These are phyloP conservation scores for Leishmania amazonensis DNA, from an alignment of 208 protist species.

Conservation along the genomic window DNA sequence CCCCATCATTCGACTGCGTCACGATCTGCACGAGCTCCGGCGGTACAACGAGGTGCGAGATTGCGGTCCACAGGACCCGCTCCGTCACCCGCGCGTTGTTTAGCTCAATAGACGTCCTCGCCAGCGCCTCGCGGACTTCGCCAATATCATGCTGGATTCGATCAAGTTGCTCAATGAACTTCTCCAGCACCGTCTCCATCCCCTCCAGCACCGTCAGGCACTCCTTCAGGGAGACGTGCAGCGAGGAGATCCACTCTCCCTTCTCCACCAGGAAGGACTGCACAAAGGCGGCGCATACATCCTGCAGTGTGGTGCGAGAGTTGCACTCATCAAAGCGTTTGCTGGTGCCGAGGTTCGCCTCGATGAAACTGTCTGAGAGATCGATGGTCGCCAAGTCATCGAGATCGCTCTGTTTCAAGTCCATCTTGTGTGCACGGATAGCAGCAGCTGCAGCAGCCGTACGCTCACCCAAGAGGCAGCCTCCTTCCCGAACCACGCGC, in stretches of 20 bases:
- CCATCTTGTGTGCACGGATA: neutral
- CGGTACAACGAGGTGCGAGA: constrained; percentile 67
- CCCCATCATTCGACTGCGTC: constrained; percentile 65
- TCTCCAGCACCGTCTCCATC: constrained; percentile 69
- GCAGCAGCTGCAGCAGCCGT: neutral
- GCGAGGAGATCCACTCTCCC: constrained; percentile 49
- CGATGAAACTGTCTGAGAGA: constrained; percentile 59
- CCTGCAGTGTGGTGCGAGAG: constrained; percentile 42
- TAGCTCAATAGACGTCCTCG: constrained; percentile 47
- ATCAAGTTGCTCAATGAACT: constrained; percentile 69
- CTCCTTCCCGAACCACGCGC: neutral
- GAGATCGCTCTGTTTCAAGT: constrained; percentile 45
- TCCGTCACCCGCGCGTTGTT: constrained; percentile 52
- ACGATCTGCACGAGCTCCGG: constrained; percentile 83
- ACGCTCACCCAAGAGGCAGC: neutral
- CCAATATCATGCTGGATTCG: constrained; percentile 75
- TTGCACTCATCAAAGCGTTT: constrained; percentile 38
- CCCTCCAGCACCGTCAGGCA: constrained; percentile 60
- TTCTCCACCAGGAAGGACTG: constrained; percentile 62
- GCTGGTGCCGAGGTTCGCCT: constrained; percentile 36
- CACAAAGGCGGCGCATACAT: constrained; percentile 73
- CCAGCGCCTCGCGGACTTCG: constrained; percentile 67
- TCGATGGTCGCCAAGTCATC: constrained; percentile 63
- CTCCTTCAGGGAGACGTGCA: constrained; percentile 60
- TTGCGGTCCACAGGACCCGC: constrained; percentile 53